Conservation (phyloP, 495 filamentous ascomycete genomes). For the Penicillium parvum region DNA sequence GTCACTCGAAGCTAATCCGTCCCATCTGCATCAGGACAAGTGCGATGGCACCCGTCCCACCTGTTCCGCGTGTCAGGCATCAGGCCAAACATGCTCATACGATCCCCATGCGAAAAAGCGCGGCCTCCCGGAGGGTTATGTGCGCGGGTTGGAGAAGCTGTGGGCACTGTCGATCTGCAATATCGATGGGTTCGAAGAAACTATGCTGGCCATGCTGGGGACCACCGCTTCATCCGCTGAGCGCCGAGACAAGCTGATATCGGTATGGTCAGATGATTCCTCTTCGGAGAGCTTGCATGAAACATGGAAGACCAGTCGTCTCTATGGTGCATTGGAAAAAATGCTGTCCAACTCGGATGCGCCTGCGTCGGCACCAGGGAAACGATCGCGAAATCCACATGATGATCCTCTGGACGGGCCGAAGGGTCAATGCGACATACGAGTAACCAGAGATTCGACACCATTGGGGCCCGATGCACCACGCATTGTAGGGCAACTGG, state of each 20-base stretch:
- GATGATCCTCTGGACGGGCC: slow-evolving; percentile 15
- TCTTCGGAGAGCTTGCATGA: slow-evolving; percentile 52
- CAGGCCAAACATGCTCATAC: slow-evolving; percentile 61
- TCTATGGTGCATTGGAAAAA: slow-evolving; percentile 51
- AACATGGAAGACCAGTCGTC: slow-evolving; percentile 53
- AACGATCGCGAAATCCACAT: slow-evolving; percentile 38
- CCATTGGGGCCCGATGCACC: slow-evolving; percentile 29
- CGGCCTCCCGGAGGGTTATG: slow-evolving; percentile 49
- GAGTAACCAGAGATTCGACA: slow-evolving; percentile 29
- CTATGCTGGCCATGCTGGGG: slow-evolving; percentile 41
- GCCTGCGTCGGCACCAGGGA: slow-evolving; percentile 20
- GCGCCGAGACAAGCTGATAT: slow-evolving; percentile 32
- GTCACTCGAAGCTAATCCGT: neutral
- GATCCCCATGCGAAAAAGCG: slow-evolving; percentile 67
- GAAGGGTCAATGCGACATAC: slow-evolving; percentile 34
- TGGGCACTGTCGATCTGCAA: slow-evolving; percentile 46
- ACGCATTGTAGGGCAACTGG: slow-evolving; percentile 26
- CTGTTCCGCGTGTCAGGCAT: slow-evolving; percentile 60
- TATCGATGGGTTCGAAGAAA: slow-evolving; percentile 47
- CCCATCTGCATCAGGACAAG: slow-evolving; percentile 47
- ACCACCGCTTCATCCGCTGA: slow-evolving; percentile 32
- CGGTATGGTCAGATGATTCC: slow-evolving; percentile 47
- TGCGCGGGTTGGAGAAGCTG: slow-evolving; percentile 42
- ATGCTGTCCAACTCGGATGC: slow-evolving; percentile 45
- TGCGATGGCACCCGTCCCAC: slow-evolving; percentile 63